Evolutionary conservation across 2,329 filamentous ascomycete species (phyloP), one percentile per base, ranked within the genome.

Genomic region (Penicillium olsonii): DNA sequence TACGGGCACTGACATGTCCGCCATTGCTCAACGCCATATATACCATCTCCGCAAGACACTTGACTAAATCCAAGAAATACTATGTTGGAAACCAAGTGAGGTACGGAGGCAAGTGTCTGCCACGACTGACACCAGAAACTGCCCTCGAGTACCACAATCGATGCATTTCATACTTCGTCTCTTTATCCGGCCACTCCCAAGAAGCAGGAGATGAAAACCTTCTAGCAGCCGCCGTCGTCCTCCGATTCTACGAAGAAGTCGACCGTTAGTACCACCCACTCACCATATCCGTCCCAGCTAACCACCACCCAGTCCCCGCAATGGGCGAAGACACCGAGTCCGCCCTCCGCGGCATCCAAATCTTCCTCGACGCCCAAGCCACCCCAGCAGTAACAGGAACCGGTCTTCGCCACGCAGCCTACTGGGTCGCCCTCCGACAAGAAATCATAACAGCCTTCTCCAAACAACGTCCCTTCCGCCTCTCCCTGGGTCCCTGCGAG

Each of bases 341-440:
- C 2, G 56, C 54, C 35, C 45, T 62, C 24, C 42, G 56, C 38
- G 56, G 62, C 3, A 54, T 64, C 9, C 61, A 64, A 33, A 50
- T 67, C 10, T 68, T 67, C 17, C 68, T 75, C 40, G 70, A 71
- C 42, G 68, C 61, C 17, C 64, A 58, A 48, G 51, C 49, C 1
- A 48, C 26, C 15, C 41, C 51, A 38, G 35, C 55, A 55, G 27
- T 61, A 44, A 7, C 54, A 42, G 48, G 58, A 7, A 53, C 51
- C 5, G 67, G 71, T 0, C 65, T 77, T n/a, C 70, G 71, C 2
- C 70, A 74, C 44, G 74, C 74, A 6, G 68, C 72, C 0, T 75
- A 74, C 54, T 78, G 77, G 70, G 70, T 78, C 4, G 75, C 76
- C 7, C 64, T 78, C 22, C 68, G 78, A 11, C 77, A 79, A 58